Evolutionary conservation across 805 yeast species (phyloP), one percentile per base, ranked within the genome.

Genomic region (Candida ficus): DNA sequence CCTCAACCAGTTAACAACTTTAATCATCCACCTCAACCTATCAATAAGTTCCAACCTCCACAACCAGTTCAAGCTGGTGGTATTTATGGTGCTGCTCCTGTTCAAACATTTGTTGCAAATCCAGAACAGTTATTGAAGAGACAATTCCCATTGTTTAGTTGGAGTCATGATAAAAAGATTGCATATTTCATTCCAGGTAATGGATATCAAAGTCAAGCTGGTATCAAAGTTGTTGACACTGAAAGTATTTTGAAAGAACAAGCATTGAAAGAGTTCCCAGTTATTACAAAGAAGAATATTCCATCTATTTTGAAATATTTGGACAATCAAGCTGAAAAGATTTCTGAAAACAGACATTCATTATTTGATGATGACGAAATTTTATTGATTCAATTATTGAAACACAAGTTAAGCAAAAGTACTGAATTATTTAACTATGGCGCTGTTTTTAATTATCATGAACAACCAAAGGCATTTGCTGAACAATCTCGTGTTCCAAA

Each of bases 131-230:
- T 82, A 38, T 60, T 69, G 19, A 61, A 64, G 35, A 68, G 83
- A 40, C 95, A 85, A 55, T 83, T 83, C 61, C 95, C 96, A 0
- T 56, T 88, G 26, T 83, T 86, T 56, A 68, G 73, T 43, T 88
- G 93, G 83, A 67, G 76, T 21, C 63, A 62, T 17, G 67, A 76
- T 3, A 59, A 63, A 7, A 70, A 65, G 34, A 52, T 74, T 16
- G 70, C 73, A 4, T 66, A 66, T 28, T 65, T 71, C 41, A 54
- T 76, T 33, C 59, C 64, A 27, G 21, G 44, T 4, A n/a, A 60
- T 49, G 61, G 63, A n/a, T 64, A 58, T 44, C 63, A 52, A 29
- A 52, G 21, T 7, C 33, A 38, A 13, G 19, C 57, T 16, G 50
- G 50, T 3, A 51, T 82, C 6, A 63, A 63, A 1, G 62, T 79